Percentiles rank a stretch among this genome's conserved stretches.
Evolutionary conservation across 345 rosid species (phyloP).

Genomic region (Euphorbia lathyris): DNA sequence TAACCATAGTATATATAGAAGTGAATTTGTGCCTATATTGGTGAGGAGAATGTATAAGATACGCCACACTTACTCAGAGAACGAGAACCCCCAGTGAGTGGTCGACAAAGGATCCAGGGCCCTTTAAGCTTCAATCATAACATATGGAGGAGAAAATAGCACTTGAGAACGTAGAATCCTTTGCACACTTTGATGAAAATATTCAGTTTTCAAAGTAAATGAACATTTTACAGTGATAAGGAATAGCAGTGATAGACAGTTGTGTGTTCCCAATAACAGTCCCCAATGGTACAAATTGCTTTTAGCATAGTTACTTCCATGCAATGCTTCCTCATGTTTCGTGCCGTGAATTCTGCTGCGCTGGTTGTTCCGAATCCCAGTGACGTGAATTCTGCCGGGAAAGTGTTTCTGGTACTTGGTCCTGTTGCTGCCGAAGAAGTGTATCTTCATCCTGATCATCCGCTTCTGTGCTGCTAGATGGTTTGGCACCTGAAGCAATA

Average conservation of each 20-base stretch:
- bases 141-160: background rate
- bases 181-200: background rate
- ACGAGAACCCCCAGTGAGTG: too few species aligned
- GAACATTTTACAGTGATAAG: slow-evolving; percentile 22
- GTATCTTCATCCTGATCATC: slow-evolving; percentile 33
- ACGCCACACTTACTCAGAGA: too few species aligned
- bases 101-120: too few species aligned
- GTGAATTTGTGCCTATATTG: too few species aligned
- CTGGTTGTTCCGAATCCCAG: background rate
- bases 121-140: background rate
- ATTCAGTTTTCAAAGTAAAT: slow-evolving; percentile 16
- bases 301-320: background rate
- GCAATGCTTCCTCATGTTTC: slow-evolving; percentile 15
- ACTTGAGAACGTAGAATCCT: background rate
- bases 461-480: slow-evolving; percentile 48
- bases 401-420: slow-evolving; percentile 14
- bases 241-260: slow-evolving; percentile 6
- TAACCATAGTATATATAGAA: too few species aligned
- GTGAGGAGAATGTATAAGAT: too few species aligned
- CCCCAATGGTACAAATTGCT: background rate
- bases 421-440: slow-evolving; percentile 23
- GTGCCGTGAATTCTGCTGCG: slow-evolving; percentile 6
- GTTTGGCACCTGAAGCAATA: slow-evolving; percentile 56
- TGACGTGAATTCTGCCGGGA: background rate
- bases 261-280: background rate